Percentiles rank a stretch among this genome's conserved stretches.
phyloP scores from a whole-genome alignment of 2,329 filamentous ascomycete species.

The Phialophora verrucosa region DNA sequence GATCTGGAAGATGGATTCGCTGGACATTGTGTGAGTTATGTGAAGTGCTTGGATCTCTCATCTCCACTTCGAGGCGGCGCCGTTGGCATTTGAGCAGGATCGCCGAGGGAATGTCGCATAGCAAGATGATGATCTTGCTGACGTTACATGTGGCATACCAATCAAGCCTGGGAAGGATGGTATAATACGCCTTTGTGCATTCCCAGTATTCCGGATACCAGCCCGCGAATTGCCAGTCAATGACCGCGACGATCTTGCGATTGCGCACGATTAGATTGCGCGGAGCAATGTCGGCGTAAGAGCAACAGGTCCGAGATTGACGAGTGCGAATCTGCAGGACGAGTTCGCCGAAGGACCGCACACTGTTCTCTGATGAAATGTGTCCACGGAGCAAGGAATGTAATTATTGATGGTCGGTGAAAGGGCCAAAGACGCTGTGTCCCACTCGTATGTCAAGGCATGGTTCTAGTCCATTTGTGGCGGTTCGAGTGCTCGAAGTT shows the following conservation, averaged over 20 bases:
- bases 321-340: not conserved
- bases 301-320: not conserved
- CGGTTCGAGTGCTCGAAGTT: too few relatives aligned
- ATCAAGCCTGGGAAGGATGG: too few relatives aligned
- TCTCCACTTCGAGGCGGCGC: not conserved
- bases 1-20: conserved; percentile 51
- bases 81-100: not conserved
- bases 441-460: too few relatives aligned
- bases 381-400: too few relatives aligned
- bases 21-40: conserved; percentile 42
- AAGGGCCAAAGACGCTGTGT: too few relatives aligned
- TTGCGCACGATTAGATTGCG: conserved; percentile 39
- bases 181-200: conserved; percentile 32
- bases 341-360: too few relatives aligned
- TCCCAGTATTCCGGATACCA: conserved; percentile 42
- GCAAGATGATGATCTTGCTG: too few relatives aligned
- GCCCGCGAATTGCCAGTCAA: conserved; percentile 40
- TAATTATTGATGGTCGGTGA: too few relatives aligned
- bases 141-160: too few relatives aligned
- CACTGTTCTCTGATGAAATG: too few relatives aligned
- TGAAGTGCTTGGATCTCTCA: not conserved
- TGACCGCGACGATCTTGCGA: conserved; percentile 35
- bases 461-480: too few relatives aligned
- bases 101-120: too few relatives aligned
- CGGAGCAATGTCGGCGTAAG: conserved; percentile 38